Evolutionary conservation across 805 yeast genomes (phyloP).

Genomic region (Zygosaccharomyces bailii): DNA sequence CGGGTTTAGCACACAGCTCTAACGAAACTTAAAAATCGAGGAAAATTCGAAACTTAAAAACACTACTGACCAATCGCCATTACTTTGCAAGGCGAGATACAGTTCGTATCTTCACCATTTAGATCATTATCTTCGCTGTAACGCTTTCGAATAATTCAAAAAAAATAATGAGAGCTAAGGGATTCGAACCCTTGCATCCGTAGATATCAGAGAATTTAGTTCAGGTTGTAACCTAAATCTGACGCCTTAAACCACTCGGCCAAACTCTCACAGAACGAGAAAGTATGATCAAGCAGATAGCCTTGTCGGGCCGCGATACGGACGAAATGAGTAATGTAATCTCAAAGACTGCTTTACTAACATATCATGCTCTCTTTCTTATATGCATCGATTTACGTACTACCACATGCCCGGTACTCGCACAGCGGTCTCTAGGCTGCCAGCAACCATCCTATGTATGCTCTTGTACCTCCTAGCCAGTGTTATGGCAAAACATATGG

Average conservation of each 20-base stretch:
- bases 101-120: no score
- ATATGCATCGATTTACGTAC: not conserved
- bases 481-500: constrained; percentile 30
- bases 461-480: constrained; percentile 27
- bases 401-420: constrained; percentile 15
- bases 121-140: no score
- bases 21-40: no score
- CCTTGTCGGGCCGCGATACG: not conserved
- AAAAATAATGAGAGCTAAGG: constrained; percentile 31
- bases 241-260: constrained; percentile 37
- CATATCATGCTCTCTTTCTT: not conserved
- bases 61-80: no score
- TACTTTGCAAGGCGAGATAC: no score
- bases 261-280: constrained; percentile 24
- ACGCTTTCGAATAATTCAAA: no score
- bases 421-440: constrained; percentile 16
- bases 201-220: constrained; percentile 31
- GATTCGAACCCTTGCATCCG: constrained; percentile 37
- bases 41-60: no score
- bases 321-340: not conserved
- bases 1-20: no score
- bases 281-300: no score
- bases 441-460: constrained; percentile 22
- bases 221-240: constrained; percentile 27
- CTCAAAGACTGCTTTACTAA: not conserved